Percentiles rank a stretch among this genome's conserved stretches.
Conservation (phyloP, 108 stramenopile species). For the Cylindrotheca closterium region DNA sequence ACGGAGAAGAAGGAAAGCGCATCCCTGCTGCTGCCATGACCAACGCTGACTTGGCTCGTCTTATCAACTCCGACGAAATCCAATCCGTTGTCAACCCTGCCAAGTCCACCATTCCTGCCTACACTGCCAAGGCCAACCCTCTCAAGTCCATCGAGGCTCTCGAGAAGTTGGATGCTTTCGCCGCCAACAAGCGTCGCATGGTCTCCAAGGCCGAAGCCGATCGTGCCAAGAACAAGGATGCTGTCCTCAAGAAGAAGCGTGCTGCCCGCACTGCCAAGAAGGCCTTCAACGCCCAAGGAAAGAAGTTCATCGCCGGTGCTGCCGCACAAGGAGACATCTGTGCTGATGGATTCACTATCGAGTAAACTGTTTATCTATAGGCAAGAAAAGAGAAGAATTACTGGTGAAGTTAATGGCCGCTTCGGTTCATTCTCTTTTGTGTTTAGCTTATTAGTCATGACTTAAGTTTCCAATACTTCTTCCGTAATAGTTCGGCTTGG, state of each 20-base stretch:
- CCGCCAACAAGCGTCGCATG: constrained; percentile 79
- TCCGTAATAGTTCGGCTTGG: too few species aligned
- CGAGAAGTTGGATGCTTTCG: constrained; percentile 94
- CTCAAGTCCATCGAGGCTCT: constrained; percentile 82
- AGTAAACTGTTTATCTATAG: constrained; percentile 40
- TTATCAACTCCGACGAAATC: constrained; percentile 98
- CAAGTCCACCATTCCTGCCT: constrained; percentile 63
- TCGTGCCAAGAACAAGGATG: constrained; percentile 67
- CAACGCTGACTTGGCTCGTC: constrained; percentile 98
- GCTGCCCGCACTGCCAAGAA: constrained; percentile 56
- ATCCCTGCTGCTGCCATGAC: constrained; percentile 91
- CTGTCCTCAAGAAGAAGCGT: constrained; percentile 56
- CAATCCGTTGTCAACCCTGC: constrained; percentile 93
- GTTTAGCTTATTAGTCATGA: too few species aligned
- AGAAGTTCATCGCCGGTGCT: constrained; percentile 74
- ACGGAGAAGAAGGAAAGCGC: constrained; percentile 85
- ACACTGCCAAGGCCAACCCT: constrained; percentile 94
- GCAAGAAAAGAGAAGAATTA: too few species aligned
- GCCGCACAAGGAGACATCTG: constrained; percentile 85
- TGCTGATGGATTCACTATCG: constrained; percentile 71
- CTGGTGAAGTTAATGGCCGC: neutral
- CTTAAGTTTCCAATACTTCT: too few species aligned
- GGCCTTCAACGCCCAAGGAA: constrained; percentile 74
- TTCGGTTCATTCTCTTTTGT: constrained; percentile 2
- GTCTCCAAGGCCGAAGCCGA: constrained; percentile 63